Conservation (phyloP, 2,329 filamentous ascomycete genomes). For the Coleophoma cylindrospora region DNA sequence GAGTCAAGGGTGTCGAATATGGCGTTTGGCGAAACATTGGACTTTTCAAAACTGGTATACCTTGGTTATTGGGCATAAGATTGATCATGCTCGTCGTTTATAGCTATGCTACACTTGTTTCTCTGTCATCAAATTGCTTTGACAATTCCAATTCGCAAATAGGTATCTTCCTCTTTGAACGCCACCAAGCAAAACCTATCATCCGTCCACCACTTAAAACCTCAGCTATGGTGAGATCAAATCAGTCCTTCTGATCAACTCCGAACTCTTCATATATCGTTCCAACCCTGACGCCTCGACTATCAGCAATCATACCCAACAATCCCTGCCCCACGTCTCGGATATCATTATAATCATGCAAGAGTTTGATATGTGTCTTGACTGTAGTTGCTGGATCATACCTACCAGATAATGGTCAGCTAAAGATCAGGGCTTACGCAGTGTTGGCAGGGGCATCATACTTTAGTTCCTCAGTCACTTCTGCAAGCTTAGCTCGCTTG, state of each 20-base stretch:
- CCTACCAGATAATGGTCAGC: slow-evolving; percentile 1
- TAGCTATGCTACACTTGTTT: no score
- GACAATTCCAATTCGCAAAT: slow-evolving; percentile 8
- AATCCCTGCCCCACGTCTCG: slow-evolving; percentile 63
- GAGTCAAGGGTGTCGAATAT: background rate
- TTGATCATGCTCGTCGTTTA: no score
- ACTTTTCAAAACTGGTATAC: background rate
- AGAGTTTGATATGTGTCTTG: slow-evolving; percentile 56
- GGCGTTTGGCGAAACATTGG: background rate
- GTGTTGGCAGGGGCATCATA: slow-evolving; percentile 7
- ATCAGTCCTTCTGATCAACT: slow-evolving; percentile 23
- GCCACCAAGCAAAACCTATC: slow-evolving; percentile 1
- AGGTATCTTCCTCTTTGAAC: slow-evolving; percentile 12
- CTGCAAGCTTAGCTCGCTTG: slow-evolving; percentile 29
- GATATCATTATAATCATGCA: slow-evolving; percentile 69
- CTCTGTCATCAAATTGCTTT: no score
- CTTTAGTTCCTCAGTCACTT: slow-evolving; percentile 26
- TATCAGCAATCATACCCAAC: slow-evolving; percentile 63
- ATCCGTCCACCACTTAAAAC: background rate
- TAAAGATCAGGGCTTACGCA: no score
- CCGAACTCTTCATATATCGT: slow-evolving; percentile 29
- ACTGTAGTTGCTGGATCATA: slow-evolving; percentile 41
- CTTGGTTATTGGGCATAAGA: background rate
- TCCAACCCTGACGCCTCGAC: slow-evolving; percentile 41
- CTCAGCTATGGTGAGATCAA: background rate